Percentiles rank a stretch among this genome's conserved stretches.
Conservation (phyloP, 768 basidiomycete genomes). For the Rhizopogon sp. region DNA sequence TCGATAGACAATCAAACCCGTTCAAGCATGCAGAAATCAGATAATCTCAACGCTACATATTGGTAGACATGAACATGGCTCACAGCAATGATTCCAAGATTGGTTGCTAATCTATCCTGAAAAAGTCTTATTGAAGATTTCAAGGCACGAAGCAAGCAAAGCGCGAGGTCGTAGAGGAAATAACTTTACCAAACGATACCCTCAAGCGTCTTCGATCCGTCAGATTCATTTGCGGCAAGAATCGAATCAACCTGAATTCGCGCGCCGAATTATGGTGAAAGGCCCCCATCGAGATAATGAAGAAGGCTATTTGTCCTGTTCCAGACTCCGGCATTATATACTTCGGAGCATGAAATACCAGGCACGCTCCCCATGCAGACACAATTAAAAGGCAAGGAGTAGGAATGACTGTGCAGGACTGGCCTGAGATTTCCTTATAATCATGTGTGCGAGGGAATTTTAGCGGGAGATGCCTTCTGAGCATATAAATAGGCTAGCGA, state of each 20-base stretch:
- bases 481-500: background rate
- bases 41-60: slow-evolving; percentile 1
- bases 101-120: slow-evolving; percentile 26
- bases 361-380: background rate
- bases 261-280: background rate
- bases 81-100: slow-evolving; percentile 11
- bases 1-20: slow-evolving; percentile 9
- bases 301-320: background rate
- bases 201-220: slow-evolving; percentile 11
- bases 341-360: background rate
- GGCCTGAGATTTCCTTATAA: background rate
- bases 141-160: slow-evolving; percentile 17
- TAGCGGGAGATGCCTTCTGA: background rate
- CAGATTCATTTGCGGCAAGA: slow-evolving; percentile 1
- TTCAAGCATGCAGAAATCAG: slow-evolving; percentile 6
- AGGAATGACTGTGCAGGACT: no score
- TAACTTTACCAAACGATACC: slow-evolving; percentile 21
- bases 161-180: slow-evolving; percentile 8
- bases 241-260: background rate
- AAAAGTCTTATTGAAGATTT: slow-evolving; percentile 26
- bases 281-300: background rate
- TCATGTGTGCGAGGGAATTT: background rate
- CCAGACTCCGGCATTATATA: background rate
- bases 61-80: slow-evolving; percentile 3
- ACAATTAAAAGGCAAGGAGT: background rate